Evolutionary conservation across 2,329 filamentous ascomycete genomes (phyloP).

Genomic region (Thelonectria blattea): DNA sequence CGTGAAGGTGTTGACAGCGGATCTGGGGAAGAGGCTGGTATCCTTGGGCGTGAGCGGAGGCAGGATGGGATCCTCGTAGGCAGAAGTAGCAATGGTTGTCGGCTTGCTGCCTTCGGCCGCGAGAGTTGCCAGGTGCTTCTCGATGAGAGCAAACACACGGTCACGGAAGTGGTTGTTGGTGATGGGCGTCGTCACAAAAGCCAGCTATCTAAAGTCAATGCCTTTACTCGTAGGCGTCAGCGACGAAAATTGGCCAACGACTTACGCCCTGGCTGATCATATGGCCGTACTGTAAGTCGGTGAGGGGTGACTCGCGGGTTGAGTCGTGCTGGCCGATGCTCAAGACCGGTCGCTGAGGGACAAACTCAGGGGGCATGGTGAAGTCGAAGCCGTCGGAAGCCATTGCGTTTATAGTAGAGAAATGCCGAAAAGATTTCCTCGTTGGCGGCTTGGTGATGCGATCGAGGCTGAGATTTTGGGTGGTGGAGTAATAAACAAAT

Average conservation of each 20-base stretch:
- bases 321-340: constrained; percentile 80
- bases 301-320: constrained; percentile 63
- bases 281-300: constrained; percentile 68
- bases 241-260: constrained; percentile 30
- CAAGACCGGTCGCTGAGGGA: constrained; percentile 54
- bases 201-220: constrained; percentile 62
- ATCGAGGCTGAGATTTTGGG: constrained; percentile 36
- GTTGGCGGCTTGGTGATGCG: constrained; percentile 1
- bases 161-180: constrained; percentile 76
- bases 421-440: constrained; percentile 3
- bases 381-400: constrained; percentile 30
- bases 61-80: constrained; percentile 62
- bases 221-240: constrained; percentile 6
- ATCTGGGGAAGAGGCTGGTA: constrained; percentile 72
- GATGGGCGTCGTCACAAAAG: constrained; percentile 79
- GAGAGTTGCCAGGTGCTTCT: constrained; percentile 58
- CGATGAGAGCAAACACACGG: constrained; percentile 68
- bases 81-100: constrained; percentile 51
- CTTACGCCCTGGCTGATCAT: constrained; percentile 73
- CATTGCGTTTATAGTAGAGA: constrained; percentile 28
- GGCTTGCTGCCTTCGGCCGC: constrained; percentile 47
- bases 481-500: constrained; percentile 33
- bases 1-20: constrained; percentile 74
- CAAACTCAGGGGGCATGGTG: constrained; percentile 36
- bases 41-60: constrained; percentile 80